A percentile compares a stretch with the other conserved stretches of the same genome.
These are phyloP conservation scores for Ophiorrhiza pumila DNA, from an alignment of 257 asterid species.

Conservation along the genomic window DNA sequence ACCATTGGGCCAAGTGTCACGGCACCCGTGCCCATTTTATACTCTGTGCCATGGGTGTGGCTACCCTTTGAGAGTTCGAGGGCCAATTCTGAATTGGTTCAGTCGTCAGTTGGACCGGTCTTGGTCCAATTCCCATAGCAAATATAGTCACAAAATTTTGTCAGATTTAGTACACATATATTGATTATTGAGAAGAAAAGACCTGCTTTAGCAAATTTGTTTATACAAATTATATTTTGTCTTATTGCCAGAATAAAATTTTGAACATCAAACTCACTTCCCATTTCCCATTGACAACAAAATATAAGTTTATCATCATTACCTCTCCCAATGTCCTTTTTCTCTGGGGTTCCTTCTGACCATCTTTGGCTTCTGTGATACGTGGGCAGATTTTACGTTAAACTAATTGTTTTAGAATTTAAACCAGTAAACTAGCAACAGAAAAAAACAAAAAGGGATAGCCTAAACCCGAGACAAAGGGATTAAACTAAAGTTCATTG, in stretches of 20 bases:
- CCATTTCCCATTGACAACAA: slow-evolving; percentile 6
- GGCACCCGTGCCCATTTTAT: no score
- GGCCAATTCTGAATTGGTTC: slow-evolving; percentile 18
- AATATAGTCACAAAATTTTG: slow-evolving; percentile 37
- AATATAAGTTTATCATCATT: slow-evolving; percentile 11
- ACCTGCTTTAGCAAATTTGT: background rate
- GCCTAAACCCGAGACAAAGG: slow-evolving; percentile 45
- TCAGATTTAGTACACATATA: slow-evolving; percentile 38
- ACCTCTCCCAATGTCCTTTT: slow-evolving; percentile 43
- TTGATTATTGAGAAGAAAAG: slow-evolving; percentile 24
- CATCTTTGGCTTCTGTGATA: slow-evolving; percentile 39
- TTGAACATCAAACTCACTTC: slow-evolving; percentile 12
- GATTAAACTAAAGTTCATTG: slow-evolving; percentile 39
- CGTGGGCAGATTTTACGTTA: slow-evolving; percentile 11
- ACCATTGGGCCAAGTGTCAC: no score
- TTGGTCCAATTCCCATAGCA: slow-evolving; percentile 72
- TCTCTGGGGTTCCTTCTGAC: slow-evolving; percentile 28
- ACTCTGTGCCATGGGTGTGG: no score
- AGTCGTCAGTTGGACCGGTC: slow-evolving; percentile 63
- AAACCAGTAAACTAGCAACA: slow-evolving; percentile 38
- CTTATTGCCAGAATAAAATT: background rate
- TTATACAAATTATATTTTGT: slow-evolving; percentile 10
- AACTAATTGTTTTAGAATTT: slow-evolving; percentile 21
- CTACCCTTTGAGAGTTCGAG: slow-evolving; percentile 3
- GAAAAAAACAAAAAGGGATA: slow-evolving; percentile 54